A percentile compares a stretch with the other conserved stretches of the same genome.
Evolutionary conservation across 805 yeast species (phyloP).

Genomic region (Yarrowia porcina): DNA sequence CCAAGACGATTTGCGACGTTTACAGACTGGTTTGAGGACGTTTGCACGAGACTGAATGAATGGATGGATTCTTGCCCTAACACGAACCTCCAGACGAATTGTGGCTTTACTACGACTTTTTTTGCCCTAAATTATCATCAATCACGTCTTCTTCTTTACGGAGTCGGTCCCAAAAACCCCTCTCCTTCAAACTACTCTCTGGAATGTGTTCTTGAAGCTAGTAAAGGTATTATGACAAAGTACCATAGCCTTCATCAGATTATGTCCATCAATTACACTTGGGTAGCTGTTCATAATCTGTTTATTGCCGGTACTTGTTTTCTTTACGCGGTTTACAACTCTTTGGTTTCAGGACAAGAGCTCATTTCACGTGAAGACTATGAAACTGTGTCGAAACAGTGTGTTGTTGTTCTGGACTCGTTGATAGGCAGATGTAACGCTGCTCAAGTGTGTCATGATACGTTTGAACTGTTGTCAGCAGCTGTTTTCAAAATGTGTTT

Average conservation of each 20-base stretch:
- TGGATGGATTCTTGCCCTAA: slow-evolving; percentile 65
- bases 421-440: slow-evolving; percentile 73
- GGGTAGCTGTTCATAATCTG: slow-evolving; percentile 89
- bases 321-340: slow-evolving; percentile 70
- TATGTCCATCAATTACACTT: slow-evolving; percentile 71
- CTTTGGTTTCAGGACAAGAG: slow-evolving; percentile 36
- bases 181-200: slow-evolving; percentile 54
- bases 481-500: slow-evolving; percentile 46
- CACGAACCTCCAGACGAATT: slow-evolving; percentile 58
- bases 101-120: slow-evolving; percentile 67
- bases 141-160: slow-evolving; percentile 66
- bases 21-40: slow-evolving; percentile 60
- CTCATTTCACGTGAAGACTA: slow-evolving; percentile 48
- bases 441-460: slow-evolving; percentile 65
- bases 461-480: slow-evolving; percentile 66
- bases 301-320: slow-evolving; percentile 88
- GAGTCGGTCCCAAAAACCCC: slow-evolving; percentile 69
- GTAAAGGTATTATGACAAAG: slow-evolving; percentile 61
- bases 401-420: slow-evolving; percentile 54
- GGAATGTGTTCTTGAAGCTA: slow-evolving; percentile 55
- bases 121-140: slow-evolving; percentile 76
- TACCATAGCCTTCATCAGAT: slow-evolving; percentile 57
- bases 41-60: slow-evolving; percentile 49
- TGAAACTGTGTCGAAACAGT: slow-evolving; percentile 45
- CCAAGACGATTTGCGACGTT: slow-evolving; percentile 59